phyloP scores from a whole-genome alignment of 768 basidiomycete genomes.

The Candolleomyces efflorescens region DNA sequence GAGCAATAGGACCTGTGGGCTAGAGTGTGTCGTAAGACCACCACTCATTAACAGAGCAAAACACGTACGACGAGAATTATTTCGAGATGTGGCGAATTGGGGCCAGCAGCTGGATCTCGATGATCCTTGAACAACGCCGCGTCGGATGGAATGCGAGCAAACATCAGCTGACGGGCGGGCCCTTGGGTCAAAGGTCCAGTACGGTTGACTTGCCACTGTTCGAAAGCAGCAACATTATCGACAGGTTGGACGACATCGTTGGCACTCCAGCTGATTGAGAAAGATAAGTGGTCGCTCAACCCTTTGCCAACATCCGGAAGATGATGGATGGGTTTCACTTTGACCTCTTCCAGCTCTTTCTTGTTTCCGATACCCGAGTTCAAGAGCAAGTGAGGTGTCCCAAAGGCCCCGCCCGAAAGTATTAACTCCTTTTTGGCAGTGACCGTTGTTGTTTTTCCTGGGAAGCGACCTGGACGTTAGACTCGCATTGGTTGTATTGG shows the following conservation, averaged over 20 bases:
- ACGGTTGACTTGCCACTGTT: slow-evolving; percentile 6
- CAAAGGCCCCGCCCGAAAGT: slow-evolving; percentile 1
- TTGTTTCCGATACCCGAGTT: slow-evolving; percentile 3
- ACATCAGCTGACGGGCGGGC: no score
- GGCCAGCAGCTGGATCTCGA: slow-evolving; percentile 11
- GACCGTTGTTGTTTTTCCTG: background rate
- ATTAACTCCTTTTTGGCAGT: slow-evolving; percentile 6
- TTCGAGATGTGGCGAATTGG: slow-evolving; percentile 17
- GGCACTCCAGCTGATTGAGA: no score
- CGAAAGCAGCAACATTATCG: background rate
- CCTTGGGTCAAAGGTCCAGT: slow-evolving; percentile 6
- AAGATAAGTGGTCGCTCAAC: slow-evolving; percentile 7
- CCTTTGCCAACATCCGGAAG: slow-evolving; percentile 1
- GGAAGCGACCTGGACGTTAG: no score
- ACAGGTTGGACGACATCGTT: no score
- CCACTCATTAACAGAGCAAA: background rate
- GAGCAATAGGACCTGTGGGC: no score
- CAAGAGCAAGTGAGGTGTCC: slow-evolving; percentile 1
- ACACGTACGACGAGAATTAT: no score
- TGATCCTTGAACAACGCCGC: no score
- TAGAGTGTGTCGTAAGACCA: no score
- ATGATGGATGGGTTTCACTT: background rate
- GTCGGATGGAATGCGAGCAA: no score
- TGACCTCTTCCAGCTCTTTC: background rate
- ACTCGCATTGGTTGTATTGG: background rate